Base-by-base conservation (phyloP, 371 early-diverging fungal species). In the Syncephalastrum monosporum region DNA sequence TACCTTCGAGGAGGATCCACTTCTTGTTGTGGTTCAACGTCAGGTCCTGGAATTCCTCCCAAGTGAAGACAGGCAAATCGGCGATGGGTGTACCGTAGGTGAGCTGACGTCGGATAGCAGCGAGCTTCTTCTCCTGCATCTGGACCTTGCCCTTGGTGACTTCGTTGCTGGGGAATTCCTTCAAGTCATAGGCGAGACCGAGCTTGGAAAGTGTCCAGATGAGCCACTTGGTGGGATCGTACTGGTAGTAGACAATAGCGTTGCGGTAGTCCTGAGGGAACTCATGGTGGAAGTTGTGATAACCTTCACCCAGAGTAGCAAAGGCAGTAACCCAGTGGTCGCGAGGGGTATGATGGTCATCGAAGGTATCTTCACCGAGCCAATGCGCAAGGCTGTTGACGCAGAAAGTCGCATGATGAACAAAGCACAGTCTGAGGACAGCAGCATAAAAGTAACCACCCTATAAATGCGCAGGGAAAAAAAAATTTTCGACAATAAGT, bases 231-330 rank as follows among this genome's bases (percentile, higher is more conserved):
- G 97, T 95, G 21, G 97, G 97, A 63, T 97, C 96, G 68, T 94
- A 97, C 78, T 97, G 95, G 59, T 85, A 86, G 63, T 81, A 89
- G 58, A 76, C 66, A 72, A 97, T 90, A 47, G 94, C 96, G 65
- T 97, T 97, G 59, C 97, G 89, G 78, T 93, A 97, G 77, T 97
- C 97, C 59, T 87, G 83, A 55, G 97, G 97, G 83, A 95, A 97
- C 74, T 95, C 91, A 77, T 95, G 96, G 61, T 94, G 94, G 82
- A 91, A 91, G 75, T 92, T 91, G 83, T 91, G 93, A 70, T 91
- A 91, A 8, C 91, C 91, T 73, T 93, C 92, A 49, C 92, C 92
- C 68, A 91, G 63, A 4, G 91, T 91, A 47, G 89, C 82, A 33
- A 91, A 52, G 16, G 93, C 93, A 5, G 91, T 91, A 42, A 93